Evolutionary conservation across 108 stramenopile species (phyloP), one percentile per base, ranked within the genome.

Genomic region (Hondaea fermentalgiana): DNA sequence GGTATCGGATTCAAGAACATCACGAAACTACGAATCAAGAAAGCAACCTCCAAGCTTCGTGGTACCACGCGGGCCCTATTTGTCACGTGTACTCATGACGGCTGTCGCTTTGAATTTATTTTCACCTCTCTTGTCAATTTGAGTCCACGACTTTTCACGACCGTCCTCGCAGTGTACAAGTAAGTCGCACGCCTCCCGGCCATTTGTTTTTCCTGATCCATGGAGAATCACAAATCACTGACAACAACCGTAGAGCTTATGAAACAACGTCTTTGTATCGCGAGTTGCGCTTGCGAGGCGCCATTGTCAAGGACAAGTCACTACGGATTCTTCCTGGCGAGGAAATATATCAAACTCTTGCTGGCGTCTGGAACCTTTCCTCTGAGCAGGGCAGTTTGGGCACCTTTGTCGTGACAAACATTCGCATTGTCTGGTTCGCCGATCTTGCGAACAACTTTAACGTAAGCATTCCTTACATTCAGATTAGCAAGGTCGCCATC

Each of bases 311-410:
- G 4, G 90, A 91, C 57, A 71, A 64, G 44, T 72, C 90, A 19
- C 92, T 95, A 3, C 19, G 60, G 3, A 88, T 93, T 1, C 91
- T 95, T 17, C 94, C 94, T 14, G 72, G 88, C 12, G 94, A 95
- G 60, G 58, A 93, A 58, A 72, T 95, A 5, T 94, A 87, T 91
- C 90, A 72, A 55, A 55, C 91, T 87, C 58, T 93, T 14, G 23
- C 58, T 12, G 94, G 94, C 16, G 94, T 94, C 21, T 93, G 93
- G 94, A 95, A 95, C 71, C 89, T 95, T 19, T 91, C 90, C 28
- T 69, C 92, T 10, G 94, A 95, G n/a, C 94, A 94, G 71, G 94
- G 94, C 14, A 95, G 94, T 87, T 89, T 95, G 5, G 94, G 94
- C 16, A 72, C 64, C 17, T 92, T 95, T 72, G 93, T 92, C 92